These are phyloP conservation scores for Rhodosorus marinus DNA, from an alignment of 23 red algal species.

Conservation along the genomic window DNA sequence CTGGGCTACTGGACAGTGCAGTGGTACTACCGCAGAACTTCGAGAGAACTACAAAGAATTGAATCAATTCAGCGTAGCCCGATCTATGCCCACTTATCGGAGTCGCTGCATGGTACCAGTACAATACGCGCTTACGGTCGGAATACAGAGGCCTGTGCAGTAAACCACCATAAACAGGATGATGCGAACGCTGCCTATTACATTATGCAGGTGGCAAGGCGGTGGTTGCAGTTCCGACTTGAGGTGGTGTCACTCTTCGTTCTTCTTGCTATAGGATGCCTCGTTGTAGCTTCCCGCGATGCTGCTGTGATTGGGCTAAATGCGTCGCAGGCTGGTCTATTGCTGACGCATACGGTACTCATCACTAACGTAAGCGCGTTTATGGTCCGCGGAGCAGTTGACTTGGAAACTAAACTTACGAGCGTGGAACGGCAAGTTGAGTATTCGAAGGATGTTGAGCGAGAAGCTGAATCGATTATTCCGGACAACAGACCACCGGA, in stretches of 20 bases:
- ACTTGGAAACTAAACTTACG: constrained; percentile 67
- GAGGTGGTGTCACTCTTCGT: constrained; percentile 37
- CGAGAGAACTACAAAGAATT: constrained; percentile 16
- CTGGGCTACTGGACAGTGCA: constrained; percentile 13
- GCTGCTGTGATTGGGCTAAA: no score
- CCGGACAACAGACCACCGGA: no score
- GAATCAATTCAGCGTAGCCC: no score
- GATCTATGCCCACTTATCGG: constrained; percentile 53
- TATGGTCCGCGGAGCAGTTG: constrained; percentile 57
- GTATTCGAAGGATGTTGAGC: no score
- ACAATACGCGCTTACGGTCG: constrained; percentile 64
- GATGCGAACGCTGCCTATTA: constrained; percentile 19
- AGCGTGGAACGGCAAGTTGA: constrained; percentile 55
- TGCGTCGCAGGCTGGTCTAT: constrained; percentile 60
- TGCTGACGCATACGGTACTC: constrained; percentile 56
- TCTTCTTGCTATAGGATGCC: constrained; percentile 27
- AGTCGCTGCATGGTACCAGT: constrained; percentile 52
- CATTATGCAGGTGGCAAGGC: constrained; percentile 19
- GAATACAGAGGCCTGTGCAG: constrained; percentile 16
- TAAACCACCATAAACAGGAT: constrained; percentile 28
- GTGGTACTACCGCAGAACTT: constrained; percentile 24
- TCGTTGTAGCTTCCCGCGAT: constrained; percentile 19
- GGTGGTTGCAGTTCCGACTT: constrained; percentile 45
- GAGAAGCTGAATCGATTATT: no score
- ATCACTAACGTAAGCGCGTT: constrained; percentile 29